phyloP scores from a whole-genome alignment of 257 asterid genomes.

The Gentiana macrophylla region DNA sequence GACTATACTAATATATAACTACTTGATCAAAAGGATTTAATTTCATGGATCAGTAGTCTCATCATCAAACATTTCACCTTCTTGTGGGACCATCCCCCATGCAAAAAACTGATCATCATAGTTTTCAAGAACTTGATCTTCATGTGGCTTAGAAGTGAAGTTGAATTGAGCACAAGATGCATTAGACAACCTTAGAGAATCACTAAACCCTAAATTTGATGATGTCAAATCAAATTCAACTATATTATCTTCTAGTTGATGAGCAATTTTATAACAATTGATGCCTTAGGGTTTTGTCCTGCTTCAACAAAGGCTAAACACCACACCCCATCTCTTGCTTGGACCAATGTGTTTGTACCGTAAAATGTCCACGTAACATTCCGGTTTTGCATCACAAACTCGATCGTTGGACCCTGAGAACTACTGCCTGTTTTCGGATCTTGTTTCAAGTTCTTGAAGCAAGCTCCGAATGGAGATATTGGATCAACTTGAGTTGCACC shows the following conservation, averaged over 20 bases:
- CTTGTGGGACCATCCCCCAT: no score
- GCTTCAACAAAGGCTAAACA: slow-evolving; percentile 34
- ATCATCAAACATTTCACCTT: no score
- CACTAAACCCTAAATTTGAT: slow-evolving; percentile 19
- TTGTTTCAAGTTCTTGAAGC: slow-evolving; percentile 24
- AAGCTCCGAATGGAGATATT: slow-evolving; percentile 29
- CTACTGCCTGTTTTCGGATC: slow-evolving; percentile 6
- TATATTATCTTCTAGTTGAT: slow-evolving; percentile 21
- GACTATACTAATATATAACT: no score
- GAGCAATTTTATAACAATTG: slow-evolving; percentile 25
- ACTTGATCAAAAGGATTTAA: no score
- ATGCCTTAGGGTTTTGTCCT: slow-evolving; percentile 18
- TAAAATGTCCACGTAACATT: slow-evolving; percentile 15
- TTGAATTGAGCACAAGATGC: slow-evolving; percentile 20
- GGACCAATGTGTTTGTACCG: slow-evolving; percentile 20
- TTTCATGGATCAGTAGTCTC: no score
- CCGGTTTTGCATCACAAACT: slow-evolving; percentile 26
- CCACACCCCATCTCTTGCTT: slow-evolving; percentile 11
- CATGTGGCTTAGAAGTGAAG: slow-evolving; percentile 8
- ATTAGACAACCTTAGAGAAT: slow-evolving; percentile 4
- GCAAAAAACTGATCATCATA: not conserved
- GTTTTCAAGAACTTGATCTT: not conserved
- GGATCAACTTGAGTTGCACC: slow-evolving; percentile 27
- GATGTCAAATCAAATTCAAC: slow-evolving; percentile 24
- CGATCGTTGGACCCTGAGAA: slow-evolving; percentile 25